A percentile compares a stretch with the other conserved stretches of the same genome.
Conservation (phyloP, 2,329 filamentous ascomycete species). For the Periglandula ipomoeae region DNA sequence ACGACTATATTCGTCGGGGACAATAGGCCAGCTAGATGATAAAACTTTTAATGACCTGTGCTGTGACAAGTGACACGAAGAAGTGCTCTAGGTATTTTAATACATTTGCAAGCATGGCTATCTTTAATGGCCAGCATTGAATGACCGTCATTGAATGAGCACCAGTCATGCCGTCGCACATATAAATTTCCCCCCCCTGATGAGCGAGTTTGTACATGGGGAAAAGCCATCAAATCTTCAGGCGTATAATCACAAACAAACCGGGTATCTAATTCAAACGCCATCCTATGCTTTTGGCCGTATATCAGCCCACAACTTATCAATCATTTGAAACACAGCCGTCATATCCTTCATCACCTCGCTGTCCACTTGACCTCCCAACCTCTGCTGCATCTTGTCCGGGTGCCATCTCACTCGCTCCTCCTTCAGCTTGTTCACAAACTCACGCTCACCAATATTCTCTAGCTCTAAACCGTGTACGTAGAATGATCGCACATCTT, state of each 20-base stretch:
- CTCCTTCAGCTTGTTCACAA: slow-evolving; percentile 54
- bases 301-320: slow-evolving; percentile 65
- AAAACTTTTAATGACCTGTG: no score
- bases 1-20: no score
- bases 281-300: slow-evolving; percentile 16
- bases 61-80: no score
- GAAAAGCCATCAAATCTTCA: no score
- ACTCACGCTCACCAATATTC: slow-evolving; percentile 34
- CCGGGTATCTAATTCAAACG: background rate
- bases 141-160: no score
- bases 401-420: slow-evolving; percentile 95
- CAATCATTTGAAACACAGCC: slow-evolving; percentile 83
- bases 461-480: slow-evolving; percentile 35
- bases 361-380: slow-evolving; percentile 64
- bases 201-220: no score
- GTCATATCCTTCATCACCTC: slow-evolving; percentile 72
- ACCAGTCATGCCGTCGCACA: no score
- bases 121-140: no score
- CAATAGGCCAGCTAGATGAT: no score
- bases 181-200: no score
- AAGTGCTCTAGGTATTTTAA: no score
- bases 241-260: background rate
- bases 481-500: slow-evolving; percentile 62
- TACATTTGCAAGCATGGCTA: no score
- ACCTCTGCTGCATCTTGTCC: slow-evolving; percentile 89